These are phyloP conservation scores for Podospora pseudoanserina DNA, from an alignment of 495 filamentous ascomycete genomes.

Conservation along the genomic window DNA sequence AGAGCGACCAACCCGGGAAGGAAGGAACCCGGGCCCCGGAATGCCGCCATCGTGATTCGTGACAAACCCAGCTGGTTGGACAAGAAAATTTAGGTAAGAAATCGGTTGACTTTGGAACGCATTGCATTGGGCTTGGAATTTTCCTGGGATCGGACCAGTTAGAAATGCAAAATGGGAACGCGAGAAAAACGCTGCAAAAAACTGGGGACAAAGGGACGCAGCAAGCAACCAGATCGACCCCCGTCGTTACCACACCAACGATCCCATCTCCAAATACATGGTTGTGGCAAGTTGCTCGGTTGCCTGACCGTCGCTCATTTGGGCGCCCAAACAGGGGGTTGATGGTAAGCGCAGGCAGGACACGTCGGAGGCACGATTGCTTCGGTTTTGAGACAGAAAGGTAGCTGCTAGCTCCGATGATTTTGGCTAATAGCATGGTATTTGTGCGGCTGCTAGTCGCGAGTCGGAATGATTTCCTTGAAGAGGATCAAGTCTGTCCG, in stretches of 20 bases:
- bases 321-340: not conserved
- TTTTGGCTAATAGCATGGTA: conserved; percentile 9
- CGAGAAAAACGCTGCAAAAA: not conserved
- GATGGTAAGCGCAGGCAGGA: not conserved
- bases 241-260: not conserved
- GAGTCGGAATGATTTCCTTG: conserved; percentile 3
- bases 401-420: conserved; percentile 7
- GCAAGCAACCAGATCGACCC: not conserved
- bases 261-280: not conserved
- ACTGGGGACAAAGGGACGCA: not conserved
- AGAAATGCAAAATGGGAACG: not conserved
- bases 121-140: not conserved
- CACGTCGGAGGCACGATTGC: not conserved
- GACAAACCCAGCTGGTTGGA: not conserved
- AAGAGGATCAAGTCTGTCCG: conserved; percentile 9
- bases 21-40: not conserved
- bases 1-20: not conserved
- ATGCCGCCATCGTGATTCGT: not conserved
- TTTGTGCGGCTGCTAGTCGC: conserved; percentile 11
- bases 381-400: conserved; percentile 1
- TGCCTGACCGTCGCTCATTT: not conserved
- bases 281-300: not conserved
- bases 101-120: not conserved
- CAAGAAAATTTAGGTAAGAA: not conserved
- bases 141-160: not conserved